Evolutionary conservation across 139 green algal genomes (phyloP).

Genomic region (Edaphochlamys debaryana): DNA sequence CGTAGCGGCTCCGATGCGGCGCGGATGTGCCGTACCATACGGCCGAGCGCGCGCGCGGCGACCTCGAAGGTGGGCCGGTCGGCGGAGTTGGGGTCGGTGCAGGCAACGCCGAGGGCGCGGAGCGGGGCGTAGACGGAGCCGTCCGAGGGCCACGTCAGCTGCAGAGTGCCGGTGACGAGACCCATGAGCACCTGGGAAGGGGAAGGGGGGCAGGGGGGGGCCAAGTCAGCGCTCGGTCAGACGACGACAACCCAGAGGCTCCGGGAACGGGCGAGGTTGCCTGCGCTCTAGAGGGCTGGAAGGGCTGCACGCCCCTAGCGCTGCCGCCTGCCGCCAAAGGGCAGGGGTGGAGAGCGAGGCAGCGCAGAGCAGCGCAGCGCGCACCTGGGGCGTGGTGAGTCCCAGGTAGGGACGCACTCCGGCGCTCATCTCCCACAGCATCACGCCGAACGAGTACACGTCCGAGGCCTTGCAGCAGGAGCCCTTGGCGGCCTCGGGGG

Average conservation of each 20-base stretch:
- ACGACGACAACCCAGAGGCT: neutral
- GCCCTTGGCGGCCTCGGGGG: slow-evolving; percentile 32
- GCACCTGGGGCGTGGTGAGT: slow-evolving; percentile 26
- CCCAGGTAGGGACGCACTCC: slow-evolving; percentile 44
- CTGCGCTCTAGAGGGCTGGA: no score
- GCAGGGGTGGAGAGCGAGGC: no score
- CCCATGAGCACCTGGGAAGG: slow-evolving; percentile 39
- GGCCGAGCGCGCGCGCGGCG: slow-evolving; percentile 25
- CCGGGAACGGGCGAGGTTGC: no score
- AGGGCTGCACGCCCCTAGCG: no score
- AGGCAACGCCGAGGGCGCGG: slow-evolving; percentile 21
- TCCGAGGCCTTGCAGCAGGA: slow-evolving; percentile 25
- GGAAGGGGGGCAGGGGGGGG: neutral
- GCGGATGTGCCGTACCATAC: slow-evolving; percentile 31
- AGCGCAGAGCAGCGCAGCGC: no score
- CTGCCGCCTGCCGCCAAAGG: no score
- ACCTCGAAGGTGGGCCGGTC: slow-evolving; percentile 29
- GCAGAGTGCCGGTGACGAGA: slow-evolving; percentile 32
- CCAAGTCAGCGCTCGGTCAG: neutral
- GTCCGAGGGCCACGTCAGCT: slow-evolving; percentile 33
- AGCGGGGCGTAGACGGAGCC: slow-evolving; percentile 39
- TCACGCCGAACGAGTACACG: slow-evolving; percentile 32
- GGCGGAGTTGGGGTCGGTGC: slow-evolving; percentile 16
- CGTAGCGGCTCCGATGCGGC: slow-evolving; percentile 5
- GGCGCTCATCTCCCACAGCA: slow-evolving; percentile 37